Base-by-base conservation (phyloP, 176 grass and related monocot genomes). In the Ananas comosus region DNA sequence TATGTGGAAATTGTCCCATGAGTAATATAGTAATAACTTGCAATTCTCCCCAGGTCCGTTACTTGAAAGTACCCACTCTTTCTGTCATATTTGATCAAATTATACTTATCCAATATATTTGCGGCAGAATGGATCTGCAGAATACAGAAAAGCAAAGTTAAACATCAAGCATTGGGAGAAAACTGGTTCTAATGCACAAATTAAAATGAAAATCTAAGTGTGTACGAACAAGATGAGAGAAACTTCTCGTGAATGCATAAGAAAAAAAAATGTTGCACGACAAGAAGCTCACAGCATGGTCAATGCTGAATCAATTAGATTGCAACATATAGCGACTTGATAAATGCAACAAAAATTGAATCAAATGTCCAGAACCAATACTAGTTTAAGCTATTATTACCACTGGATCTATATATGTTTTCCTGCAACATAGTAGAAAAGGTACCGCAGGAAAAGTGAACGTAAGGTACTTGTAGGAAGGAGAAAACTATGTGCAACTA, bases 51-150 rank as follows among this genome's bases (percentile, higher is more conserved):
- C 61, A 92, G 82, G 66, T 90, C 93, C 2, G 89, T 90, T 66
- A 85, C 88, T 83, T 97, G 89, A 33, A 97, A 97, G 76, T 97
- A 97, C 51, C 93, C 89, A 65, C 86, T 92, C 85, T 97, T 96
- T 59, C 93, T 83, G 79, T 97, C 93, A 67, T 92, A 96, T 69
- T 96, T 96, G 13, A 92, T 67, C 80, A 97, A 71, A 87, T 81
- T 97, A 81, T 92, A 89, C 78, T 83, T 97, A 80, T 97, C 93
- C 50, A 97, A 74, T 64, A 97, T 74, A 73, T 86, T 97, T 87
- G 88, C 93, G 79, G 89, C 93, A 57, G 93, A 83, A 77, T 97
- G 93, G 27, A 97, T 84, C 93, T 97, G 86, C 57, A 81, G 53
- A 9, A 76, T 57, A 80, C 14, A 76, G 17, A 82, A 80, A 17